Evolutionary conservation across 2,329 filamentous ascomycete species (phyloP), one percentile per base, ranked within the genome.

Genomic region (Didymella keratinophila): DNA sequence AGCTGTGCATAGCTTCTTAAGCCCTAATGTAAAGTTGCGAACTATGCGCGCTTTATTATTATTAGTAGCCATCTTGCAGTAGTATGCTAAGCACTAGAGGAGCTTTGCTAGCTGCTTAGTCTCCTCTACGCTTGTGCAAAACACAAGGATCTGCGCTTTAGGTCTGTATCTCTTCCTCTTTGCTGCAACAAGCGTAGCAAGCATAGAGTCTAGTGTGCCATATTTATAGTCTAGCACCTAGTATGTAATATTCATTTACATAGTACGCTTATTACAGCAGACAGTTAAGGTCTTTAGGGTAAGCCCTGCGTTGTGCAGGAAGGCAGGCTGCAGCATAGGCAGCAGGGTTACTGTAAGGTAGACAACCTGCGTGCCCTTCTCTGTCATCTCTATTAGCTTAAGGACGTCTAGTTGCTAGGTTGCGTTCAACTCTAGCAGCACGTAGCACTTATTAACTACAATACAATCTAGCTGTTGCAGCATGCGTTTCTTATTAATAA

Each of bases 361-460:
- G 43, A 61, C 37, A 39, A 61, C 53, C 49, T 58, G 53, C 30
- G 42, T 53, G 18, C 44, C 41, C n/a, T n/a, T n/a, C n/a, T n/a
- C n/a, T n/a, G n/a, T n/a, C n/a, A n/a, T n/a, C n/a, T n/a, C n/a
- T n/a, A 20, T 41, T 28, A 61, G 45, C 54, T 50, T 42, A 25
- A 47, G 39, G 30, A 61, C 37, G 8, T 58, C 28, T 25, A 47
- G 53, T 48, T 47, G 21, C 53, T 27, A 61, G 46, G 36, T 41
- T 37, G 11, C 36, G n/a, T 49, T 60, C 25, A 47, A 62, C 41
- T 62, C 51, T 8, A 52, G 36, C 41, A 58, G 39, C 32, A 58
- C 48, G 23, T 65, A 49, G 51, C 60, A 65, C 47, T 65, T 52
- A 39, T 65, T 25, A 25, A 25, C n/a, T n/a, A n/a, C n/a, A n/a